These are phyloP conservation scores for Penicillium atrosanguineum DNA, from an alignment of 495 filamentous ascomycete species.

Conservation along the genomic window DNA sequence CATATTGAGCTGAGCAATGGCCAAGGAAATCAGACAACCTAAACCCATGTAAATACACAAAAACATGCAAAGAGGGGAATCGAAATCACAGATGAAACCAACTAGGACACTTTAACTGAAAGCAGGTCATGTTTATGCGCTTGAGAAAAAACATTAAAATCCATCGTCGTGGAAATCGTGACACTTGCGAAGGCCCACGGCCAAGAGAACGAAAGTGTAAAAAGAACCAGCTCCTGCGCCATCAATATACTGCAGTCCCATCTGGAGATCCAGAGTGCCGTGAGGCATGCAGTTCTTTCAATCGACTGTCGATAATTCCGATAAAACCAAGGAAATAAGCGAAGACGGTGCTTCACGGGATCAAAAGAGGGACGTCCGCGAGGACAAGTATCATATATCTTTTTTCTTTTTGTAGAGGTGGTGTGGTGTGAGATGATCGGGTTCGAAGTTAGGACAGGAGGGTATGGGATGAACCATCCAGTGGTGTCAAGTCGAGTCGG, in stretches of 20 bases:
- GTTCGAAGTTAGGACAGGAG: not conserved
- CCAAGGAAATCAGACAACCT: conserved; percentile 13
- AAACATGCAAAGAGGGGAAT: conserved; percentile 31
- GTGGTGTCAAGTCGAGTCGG: not conserved
- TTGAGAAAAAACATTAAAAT: conserved; percentile 15
- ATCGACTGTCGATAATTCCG: conserved; percentile 36
- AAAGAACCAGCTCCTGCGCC: conserved; percentile 7
- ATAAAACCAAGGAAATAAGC: conserved; percentile 4
- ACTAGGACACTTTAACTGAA: conserved; percentile 2
- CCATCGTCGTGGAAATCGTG: conserved; percentile 22
- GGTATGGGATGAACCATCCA: not conserved
- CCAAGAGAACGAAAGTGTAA: conserved; percentile 2
- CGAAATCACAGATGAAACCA: conserved; percentile 19
- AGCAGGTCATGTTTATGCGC: conserved; percentile 16
- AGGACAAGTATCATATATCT: conserved; percentile 25
- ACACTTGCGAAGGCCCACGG: conserved; percentile 6
- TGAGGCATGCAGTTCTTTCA: conserved; percentile 38
- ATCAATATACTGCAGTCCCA: conserved; percentile 16
- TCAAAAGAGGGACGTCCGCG: conserved; percentile 21
- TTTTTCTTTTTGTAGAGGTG: conserved; percentile 12
- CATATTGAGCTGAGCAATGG: conserved; percentile 10
- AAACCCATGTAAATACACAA: conserved; percentile 22
- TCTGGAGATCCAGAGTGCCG: conserved; percentile 22
- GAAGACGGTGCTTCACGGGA: not conserved
- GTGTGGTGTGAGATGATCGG: not conserved